Conservation (phyloP, 257 asterid genomes). For the Salvia splendens region DNA sequence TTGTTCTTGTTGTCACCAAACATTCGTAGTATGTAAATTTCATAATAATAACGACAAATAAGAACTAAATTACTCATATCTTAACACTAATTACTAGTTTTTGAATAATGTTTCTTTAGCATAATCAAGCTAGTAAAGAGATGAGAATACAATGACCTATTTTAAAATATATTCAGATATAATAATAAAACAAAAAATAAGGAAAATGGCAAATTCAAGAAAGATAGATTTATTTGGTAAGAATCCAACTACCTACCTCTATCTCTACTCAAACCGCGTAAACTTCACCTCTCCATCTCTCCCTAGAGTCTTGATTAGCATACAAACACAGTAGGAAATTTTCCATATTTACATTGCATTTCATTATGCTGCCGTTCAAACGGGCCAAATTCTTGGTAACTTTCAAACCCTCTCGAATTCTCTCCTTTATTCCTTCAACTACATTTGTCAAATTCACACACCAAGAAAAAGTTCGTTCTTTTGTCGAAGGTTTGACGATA, state of each 20-base stretch:
- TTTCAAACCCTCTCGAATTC: not conserved
- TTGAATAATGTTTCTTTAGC: too few relatives aligned
- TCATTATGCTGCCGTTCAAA: conserved; percentile 49
- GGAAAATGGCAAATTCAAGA: conserved; percentile 18
- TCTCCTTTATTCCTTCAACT: not conserved
- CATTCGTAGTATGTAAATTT: too few relatives aligned
- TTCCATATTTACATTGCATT: conserved; percentile 17
- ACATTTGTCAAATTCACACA: conserved; percentile 30
- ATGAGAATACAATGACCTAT: too few relatives aligned
- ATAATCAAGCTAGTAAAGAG: too few relatives aligned
- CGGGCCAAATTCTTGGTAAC: conserved; percentile 27
- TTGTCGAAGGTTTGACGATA: conserved; percentile 26
- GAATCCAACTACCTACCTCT: conserved; percentile 32
- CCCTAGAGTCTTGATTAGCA: conserved; percentile 23
- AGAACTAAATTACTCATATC: too few relatives aligned
- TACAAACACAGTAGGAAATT: conserved; percentile 25
- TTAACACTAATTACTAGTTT: too few relatives aligned
- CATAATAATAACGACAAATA: too few relatives aligned
- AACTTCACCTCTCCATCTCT: conserved; percentile 26
- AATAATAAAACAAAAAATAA: not conserved
- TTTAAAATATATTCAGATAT: too few relatives aligned
- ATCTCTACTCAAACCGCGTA: conserved; percentile 30
- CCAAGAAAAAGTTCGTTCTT: not conserved
- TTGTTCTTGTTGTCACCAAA: too few relatives aligned
- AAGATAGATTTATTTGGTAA: conserved; percentile 30